These are phyloP conservation scores for Przewalskia tangutica DNA, from an alignment of 257 asterid species.

Conservation along the genomic window DNA sequence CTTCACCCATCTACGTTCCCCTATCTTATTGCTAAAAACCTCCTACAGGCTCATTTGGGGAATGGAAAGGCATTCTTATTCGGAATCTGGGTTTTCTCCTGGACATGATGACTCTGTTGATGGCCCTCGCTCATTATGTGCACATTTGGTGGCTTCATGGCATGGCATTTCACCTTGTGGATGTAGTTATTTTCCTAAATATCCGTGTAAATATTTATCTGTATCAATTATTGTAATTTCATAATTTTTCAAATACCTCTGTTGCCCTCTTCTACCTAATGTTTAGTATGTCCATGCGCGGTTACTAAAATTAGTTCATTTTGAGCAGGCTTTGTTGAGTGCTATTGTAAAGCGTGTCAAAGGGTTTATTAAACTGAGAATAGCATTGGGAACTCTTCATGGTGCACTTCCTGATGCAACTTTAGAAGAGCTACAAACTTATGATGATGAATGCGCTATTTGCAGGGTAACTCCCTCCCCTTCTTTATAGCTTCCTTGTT, in stretches of 20 bases:
- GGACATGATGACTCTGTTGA: constrained; percentile 80
- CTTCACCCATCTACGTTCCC: not conserved
- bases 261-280: constrained; percentile 4
- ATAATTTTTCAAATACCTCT: not conserved
- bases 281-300: not conserved
- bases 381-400: constrained; percentile 80
- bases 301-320: constrained; percentile 10
- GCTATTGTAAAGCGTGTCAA: constrained; percentile 67
- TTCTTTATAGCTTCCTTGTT: not conserved
- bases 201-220: constrained; percentile 59
- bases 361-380: constrained; percentile 68
- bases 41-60: constrained; percentile 67
- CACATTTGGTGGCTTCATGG: constrained; percentile 99
- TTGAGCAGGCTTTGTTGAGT: constrained; percentile 72
- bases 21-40: not conserved
- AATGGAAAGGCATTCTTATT: constrained; percentile 73
- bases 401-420: constrained; percentile 96
- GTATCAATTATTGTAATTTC: not conserved
- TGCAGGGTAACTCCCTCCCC: constrained; percentile 57
- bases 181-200: constrained; percentile 77
- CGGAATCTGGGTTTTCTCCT: constrained; percentile 82
- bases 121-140: constrained; percentile 83
- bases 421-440: constrained; percentile 64
- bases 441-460: constrained; percentile 92
- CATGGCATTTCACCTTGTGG: constrained; percentile 91